phyloP scores from a whole-genome alignment of 163 green algal genomes.

The Volvox carteri region DNA sequence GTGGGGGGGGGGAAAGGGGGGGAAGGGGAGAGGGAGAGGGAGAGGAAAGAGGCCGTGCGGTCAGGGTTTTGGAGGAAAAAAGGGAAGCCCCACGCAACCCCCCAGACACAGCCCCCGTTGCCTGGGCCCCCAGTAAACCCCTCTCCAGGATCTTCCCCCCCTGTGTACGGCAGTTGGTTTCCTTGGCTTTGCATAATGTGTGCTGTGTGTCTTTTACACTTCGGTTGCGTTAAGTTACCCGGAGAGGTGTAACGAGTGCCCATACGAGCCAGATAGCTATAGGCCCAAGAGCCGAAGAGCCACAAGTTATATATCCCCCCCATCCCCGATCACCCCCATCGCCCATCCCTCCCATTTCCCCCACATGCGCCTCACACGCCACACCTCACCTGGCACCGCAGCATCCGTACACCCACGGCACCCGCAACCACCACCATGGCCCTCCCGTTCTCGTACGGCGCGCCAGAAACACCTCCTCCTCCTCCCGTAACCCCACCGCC shows the following conservation, averaged over 20 bases:
- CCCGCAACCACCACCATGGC: slow-evolving; percentile 35
- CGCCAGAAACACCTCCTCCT: not conserved
- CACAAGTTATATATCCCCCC: not conserved
- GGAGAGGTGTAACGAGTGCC: too few relatives aligned
- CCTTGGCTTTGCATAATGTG: too few relatives aligned
- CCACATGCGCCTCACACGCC: not conserved
- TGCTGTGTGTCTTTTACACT: too few relatives aligned
- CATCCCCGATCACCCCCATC: not conserved
- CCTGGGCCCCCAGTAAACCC: not conserved
- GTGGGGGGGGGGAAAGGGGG: not conserved
- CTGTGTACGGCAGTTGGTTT: too few relatives aligned
- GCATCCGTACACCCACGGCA: slow-evolving; percentile 1
- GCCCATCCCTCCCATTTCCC: not conserved
- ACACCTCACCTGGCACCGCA: slow-evolving; percentile 25
- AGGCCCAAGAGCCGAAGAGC: too few relatives aligned
- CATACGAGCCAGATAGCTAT: too few relatives aligned
- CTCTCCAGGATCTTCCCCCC: not conserved
- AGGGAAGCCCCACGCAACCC: too few relatives aligned
- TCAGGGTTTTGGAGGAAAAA: too few relatives aligned
- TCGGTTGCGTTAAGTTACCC: too few relatives aligned
- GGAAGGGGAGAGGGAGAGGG: not conserved
- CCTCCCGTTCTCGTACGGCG: slow-evolving; percentile 21
- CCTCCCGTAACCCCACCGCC: not conserved
- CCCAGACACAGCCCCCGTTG: too few relatives aligned
- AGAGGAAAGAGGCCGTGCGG: too few relatives aligned